Conservation (phyloP, 73 alveolate genomes). For the Paramecium primaurelia region DNA sequence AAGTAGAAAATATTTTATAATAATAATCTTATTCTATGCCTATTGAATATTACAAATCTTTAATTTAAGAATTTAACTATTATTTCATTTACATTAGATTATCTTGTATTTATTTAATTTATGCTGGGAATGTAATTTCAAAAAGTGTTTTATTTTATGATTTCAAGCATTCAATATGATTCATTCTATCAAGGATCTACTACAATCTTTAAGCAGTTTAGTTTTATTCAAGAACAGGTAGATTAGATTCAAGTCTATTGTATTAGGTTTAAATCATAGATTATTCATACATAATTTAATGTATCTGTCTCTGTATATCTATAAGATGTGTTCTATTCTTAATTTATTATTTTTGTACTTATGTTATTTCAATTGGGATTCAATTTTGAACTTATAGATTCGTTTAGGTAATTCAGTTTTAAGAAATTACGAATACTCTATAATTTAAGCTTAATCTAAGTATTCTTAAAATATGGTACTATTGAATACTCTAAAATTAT, state of each 20-base stretch:
- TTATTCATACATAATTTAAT: neutral
- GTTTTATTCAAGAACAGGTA: neutral
- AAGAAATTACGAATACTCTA: neutral
- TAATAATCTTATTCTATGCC: neutral
- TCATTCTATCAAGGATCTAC: neutral
- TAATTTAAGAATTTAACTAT: neutral
- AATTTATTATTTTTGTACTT: neutral
- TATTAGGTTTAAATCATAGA: neutral
- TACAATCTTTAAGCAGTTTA: neutral
- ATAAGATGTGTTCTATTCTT: neutral
- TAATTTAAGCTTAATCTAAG: neutral
- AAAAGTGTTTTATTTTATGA: neutral
- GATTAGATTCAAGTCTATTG: neutral
- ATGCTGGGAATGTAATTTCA: conserved; percentile 2
- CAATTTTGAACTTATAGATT: neutral
- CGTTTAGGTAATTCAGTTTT: neutral
- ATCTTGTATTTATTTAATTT: neutral
- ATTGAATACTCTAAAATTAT: neutral
- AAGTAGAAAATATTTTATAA: neutral
- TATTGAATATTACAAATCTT: neutral
- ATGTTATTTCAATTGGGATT: neutral
- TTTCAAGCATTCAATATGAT: neutral
- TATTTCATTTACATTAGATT: neutral
- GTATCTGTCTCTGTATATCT: neutral
- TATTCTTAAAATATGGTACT: neutral